phyloP scores from a whole-genome alignment of 805 yeast species.

The Candida caryicola region DNA sequence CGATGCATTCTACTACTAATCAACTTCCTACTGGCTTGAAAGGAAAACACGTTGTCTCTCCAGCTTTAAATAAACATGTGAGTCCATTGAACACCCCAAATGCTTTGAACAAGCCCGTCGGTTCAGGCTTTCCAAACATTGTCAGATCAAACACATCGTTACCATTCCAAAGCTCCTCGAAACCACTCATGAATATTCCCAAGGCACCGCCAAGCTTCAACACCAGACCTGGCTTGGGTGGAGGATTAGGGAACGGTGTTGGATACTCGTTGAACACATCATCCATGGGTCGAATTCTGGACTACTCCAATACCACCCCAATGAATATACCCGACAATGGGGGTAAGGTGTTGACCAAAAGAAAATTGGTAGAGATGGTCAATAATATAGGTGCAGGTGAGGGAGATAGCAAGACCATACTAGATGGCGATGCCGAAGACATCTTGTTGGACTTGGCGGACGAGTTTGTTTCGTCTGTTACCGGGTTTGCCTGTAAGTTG shows the following conservation, averaged over 20 bases:
- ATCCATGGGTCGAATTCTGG: slow-evolving; percentile 5
- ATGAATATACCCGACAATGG: slow-evolving; percentile 22
- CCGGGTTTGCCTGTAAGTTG: slow-evolving; percentile 27
- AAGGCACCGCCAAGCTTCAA: background rate
- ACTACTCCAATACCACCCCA: slow-evolving; percentile 10
- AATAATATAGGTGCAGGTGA: slow-evolving; percentile 27
- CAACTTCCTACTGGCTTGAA: background rate
- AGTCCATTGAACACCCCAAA: background rate
- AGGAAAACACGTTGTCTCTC: background rate
- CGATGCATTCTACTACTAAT: background rate
- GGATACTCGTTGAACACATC: slow-evolving; percentile 6
- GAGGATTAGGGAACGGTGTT: slow-evolving; percentile 3
- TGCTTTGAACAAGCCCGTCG: background rate
- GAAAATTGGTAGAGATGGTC: slow-evolving; percentile 26
- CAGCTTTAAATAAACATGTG: background rate
- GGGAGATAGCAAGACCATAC: slow-evolving; percentile 26
- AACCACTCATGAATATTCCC: background rate
- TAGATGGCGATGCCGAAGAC: slow-evolving; percentile 29
- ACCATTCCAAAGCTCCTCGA: background rate
- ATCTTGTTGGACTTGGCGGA: slow-evolving; percentile 27
- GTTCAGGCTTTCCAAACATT: background rate
- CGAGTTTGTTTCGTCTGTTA: slow-evolving; percentile 26
- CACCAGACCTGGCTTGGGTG: background rate
- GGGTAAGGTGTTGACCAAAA: slow-evolving; percentile 26
- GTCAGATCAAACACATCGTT: background rate